phyloP scores from a whole-genome alignment of 352 stramenopile species.

The Pythium biforme region DNA sequence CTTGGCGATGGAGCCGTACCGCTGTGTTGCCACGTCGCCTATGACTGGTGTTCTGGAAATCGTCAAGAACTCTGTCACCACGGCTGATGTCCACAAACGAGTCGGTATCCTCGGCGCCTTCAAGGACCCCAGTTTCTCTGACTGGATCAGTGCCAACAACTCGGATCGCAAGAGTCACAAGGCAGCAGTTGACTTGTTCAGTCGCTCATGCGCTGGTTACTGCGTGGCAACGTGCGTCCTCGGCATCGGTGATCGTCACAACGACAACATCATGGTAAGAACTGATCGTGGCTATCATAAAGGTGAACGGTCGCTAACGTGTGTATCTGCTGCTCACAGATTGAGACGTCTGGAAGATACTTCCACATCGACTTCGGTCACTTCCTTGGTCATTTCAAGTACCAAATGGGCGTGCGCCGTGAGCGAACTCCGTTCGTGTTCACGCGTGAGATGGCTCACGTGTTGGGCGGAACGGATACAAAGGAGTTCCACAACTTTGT shows the following conservation, averaged over 20 bases:
- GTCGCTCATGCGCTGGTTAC: conserved; percentile 88
- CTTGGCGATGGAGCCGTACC: conserved; percentile 91
- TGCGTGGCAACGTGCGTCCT: conserved; percentile 94
- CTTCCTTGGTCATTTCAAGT: conserved; percentile 88
- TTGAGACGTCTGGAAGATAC: conserved; percentile 71
- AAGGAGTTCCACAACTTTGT: conserved; percentile 75
- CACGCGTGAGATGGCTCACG: conserved; percentile 86
- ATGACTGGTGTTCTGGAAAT: conserved; percentile 92
- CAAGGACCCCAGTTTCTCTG: conserved; percentile 81
- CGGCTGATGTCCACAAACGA: conserved; percentile 88
- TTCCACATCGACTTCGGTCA: conserved; percentile 91
- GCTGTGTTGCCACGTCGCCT: conserved; percentile 88
- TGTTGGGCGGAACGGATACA: conserved; percentile 74
- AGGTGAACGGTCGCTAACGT: neutral
- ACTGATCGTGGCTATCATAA: too few relatives aligned
- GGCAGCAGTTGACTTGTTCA: conserved; percentile 83
- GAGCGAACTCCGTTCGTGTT: conserved; percentile 89
- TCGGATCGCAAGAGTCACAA: conserved; percentile 58
- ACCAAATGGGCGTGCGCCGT: conserved; percentile 80
- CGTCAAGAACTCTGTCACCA: conserved; percentile 92
- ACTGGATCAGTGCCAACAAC: conserved; percentile 86
- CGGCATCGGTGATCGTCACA: conserved; percentile 94
- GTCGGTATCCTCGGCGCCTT: conserved; percentile 81
- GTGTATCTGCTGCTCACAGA: conserved; percentile 33
- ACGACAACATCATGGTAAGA: conserved; percentile 96